Evolutionary conservation across 176 grass and related monocot species (phyloP).

Genomic region (Tillandsia fasciculata): DNA sequence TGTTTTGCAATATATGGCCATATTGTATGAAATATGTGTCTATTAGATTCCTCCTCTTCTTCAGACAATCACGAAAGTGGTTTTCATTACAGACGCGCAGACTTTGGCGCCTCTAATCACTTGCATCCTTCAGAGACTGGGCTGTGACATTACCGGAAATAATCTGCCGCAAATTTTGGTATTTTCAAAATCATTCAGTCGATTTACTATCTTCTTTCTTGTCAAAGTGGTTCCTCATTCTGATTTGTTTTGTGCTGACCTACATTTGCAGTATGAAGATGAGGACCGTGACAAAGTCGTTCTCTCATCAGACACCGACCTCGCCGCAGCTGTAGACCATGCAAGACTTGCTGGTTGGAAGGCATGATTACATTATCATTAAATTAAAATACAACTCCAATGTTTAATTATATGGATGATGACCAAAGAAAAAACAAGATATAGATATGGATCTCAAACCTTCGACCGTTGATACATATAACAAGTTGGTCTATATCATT

Average conservation of each 20-base stretch:
- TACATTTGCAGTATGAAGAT: conserved; percentile 56
- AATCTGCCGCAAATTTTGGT: conserved; percentile 55
- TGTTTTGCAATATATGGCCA: too few species aligned
- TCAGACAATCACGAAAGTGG: background rate
- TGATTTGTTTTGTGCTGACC: background rate
- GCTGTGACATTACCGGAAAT: conserved; percentile 34
- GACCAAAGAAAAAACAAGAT: too few species aligned
- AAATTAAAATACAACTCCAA: background rate
- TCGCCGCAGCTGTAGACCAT: conserved; percentile 61
- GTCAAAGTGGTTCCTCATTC: background rate
- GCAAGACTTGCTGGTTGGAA: conserved; percentile 77
- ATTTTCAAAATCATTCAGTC: background rate
- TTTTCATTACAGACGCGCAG: conserved; percentile 39
- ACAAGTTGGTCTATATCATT: too few species aligned
- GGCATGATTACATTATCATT: conserved; percentile 19
- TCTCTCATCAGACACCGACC: conserved; percentile 58
- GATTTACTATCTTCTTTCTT: background rate
- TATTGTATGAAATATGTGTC: too few species aligned
- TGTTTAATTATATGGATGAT: too few species aligned
- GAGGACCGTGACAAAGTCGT: conserved; percentile 73
- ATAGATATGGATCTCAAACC: too few species aligned
- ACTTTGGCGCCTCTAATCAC: conserved; percentile 59
- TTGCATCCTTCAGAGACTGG: conserved; percentile 57
- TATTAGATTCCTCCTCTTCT: background rate
- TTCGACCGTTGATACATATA: too few species aligned